Conservation (phyloP, 257 asterid genomes). For the Sherardia arvensis region DNA sequence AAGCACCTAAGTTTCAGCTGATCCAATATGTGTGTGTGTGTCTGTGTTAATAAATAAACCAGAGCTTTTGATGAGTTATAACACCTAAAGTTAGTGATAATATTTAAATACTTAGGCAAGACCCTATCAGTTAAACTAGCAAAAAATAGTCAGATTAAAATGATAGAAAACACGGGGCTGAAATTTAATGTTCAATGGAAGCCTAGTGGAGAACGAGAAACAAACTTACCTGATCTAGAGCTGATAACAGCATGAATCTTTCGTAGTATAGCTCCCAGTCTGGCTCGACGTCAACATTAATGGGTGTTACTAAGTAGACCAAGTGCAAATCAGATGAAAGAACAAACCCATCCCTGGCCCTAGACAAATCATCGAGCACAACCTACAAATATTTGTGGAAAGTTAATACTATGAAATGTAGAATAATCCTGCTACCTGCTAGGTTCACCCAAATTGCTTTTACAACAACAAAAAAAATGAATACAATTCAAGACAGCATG, state of each 20-base stretch:
- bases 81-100: not conserved
- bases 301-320: slow-evolving; percentile 95
- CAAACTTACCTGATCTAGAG: slow-evolving; percentile 71
- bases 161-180: slow-evolving; percentile 4
- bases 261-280: slow-evolving; percentile 93
- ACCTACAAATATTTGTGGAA: slow-evolving; percentile 35
- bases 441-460: not conserved
- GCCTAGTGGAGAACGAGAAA: slow-evolving; percentile 10
- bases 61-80: not conserved
- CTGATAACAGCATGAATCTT: slow-evolving; percentile 82
- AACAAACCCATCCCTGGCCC: slow-evolving; percentile 99
- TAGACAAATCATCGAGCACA: slow-evolving; percentile 86
- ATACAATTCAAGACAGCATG: not conserved
- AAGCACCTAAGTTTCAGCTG: not conserved
- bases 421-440: not conserved
- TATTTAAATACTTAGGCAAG: not conserved
- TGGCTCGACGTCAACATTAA: slow-evolving; percentile 90
- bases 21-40: not conserved
- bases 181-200: not conserved
- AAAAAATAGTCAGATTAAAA: not conserved
- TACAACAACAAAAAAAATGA: slow-evolving; percentile 4
- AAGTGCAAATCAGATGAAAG: slow-evolving; percentile 96
- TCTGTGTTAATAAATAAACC: not conserved
- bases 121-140: not conserved
- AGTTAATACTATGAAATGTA: not conserved